Evolutionary conservation across 192 early-diverging fungal genomes (phyloP), one percentile per base, ranked within the genome.

Genomic region (Lunasporangiospora selenospora): DNA sequence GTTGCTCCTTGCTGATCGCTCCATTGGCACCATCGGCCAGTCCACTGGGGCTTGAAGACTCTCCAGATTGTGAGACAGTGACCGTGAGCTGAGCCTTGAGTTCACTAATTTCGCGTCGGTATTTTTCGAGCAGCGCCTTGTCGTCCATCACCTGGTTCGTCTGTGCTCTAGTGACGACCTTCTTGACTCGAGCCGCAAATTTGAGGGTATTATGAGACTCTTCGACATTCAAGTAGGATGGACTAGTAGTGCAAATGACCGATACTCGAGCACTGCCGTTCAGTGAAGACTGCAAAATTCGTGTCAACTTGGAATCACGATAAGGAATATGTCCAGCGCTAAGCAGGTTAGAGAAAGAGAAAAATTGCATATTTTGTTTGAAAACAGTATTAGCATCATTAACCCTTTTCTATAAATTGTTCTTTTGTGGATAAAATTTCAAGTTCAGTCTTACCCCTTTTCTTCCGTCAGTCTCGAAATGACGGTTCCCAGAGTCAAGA

Each of bases 261-360:
- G 91, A 85, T 1, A 95, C 92, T 15, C 87, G 83, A 0, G 96
- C 92, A 62, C 92, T 94, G 34, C 97, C 97, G 7, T 90, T 90
- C 5, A 99, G 81, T 0, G 97, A 95, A 6, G 91, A 83, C 71
- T 98, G 95, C 19, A 99, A 69, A 24, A 99, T 93, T 21, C 97
- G 82, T 2, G 97, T 99, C 39, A 99, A 73, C 58, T 98, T 98
- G 0, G 96, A 98, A 66, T 99, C 97, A 32, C 97, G 91, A 77
- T 92, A 99, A 1, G 97, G 97, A 46, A 99, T 93, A 77, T 98
- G 96, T 2, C n/a, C n/a, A n/a, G 83, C 85, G 21, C 70, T 67
- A 52, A 37, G 42, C 32, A 26, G 33, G 6, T 23, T 42, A 48
- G 1, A 43, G 33, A 36, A 61, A 49, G 37, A 31, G 19, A 41